Conservation (phyloP, 441 rosid genomes). For the Lagerstroemia fauriei region DNA sequence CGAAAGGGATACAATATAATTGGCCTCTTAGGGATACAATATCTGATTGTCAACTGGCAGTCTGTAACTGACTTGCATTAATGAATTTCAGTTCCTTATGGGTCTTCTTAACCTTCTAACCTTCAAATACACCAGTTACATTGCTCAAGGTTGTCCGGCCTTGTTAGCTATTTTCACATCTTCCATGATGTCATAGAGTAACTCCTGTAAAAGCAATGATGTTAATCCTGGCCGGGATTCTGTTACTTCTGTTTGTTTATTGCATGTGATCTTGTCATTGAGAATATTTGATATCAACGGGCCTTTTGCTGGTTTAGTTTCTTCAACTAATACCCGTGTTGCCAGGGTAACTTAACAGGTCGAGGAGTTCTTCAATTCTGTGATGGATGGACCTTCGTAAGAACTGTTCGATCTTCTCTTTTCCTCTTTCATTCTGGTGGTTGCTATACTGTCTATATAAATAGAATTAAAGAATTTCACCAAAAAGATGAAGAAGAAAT, state of each 20-base stretch:
- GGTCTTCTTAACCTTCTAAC: not conserved
- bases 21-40: too few relatives aligned
- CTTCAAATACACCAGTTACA: not conserved
- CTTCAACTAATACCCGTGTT: conserved; percentile 13
- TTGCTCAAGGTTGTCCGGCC: not conserved
- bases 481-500: not conserved
- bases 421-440: not conserved
- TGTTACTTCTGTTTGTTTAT: not conserved
- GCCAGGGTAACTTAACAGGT: conserved; percentile 83
- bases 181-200: not conserved
- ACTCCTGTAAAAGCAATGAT: not conserved
- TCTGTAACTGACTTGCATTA: too few relatives aligned
- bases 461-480: not conserved
- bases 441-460: not conserved
- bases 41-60: not conserved
- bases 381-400: conserved; percentile 75
- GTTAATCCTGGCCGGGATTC: too few relatives aligned
- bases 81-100: not conserved
- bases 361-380: conserved; percentile 86
- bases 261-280: not conserved
- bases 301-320: not conserved
- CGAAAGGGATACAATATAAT: conserved; percentile 65
- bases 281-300: not conserved
- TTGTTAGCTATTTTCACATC: not conserved
- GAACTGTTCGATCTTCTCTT: not conserved